Evolutionary conservation across 371 early-diverging fungal species (phyloP), one percentile per base, ranked within the genome.

Genomic region (Sanchytrium tribonematis): DNA sequence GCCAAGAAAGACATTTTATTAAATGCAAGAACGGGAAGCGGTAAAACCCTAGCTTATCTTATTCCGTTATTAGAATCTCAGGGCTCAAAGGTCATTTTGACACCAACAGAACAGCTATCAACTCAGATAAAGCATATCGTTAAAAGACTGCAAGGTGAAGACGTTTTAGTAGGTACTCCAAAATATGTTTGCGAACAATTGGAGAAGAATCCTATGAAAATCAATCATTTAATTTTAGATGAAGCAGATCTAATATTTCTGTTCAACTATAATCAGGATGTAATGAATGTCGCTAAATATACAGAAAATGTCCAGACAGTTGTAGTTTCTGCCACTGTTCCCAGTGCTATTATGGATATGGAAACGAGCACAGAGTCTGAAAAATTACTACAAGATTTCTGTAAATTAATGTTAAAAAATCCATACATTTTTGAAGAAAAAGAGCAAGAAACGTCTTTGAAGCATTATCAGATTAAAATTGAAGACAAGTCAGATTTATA

Each of bases 21-120:
- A n/a, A 83, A 90, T 70, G 97, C 98, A n/a, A 80, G 92, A 31
- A 99, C 99, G 0, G 99, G 99, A 66, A 90, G 90, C 71, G 99
- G 99, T 71, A 99, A 99, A 78, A 98, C 98, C 17, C 89, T 90
- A 17, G 93, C 98, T 0, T 99, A 96, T 80, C 83, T 89, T 68
- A 76, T 98, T 65, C 98, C 98, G 0, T 81, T 95, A 22, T 22
- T 48, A 48, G 48, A 48, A 22, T 12, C 12, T 22, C 5, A 48
- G 22, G 48, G 48, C 5, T 48, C 5, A 12, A 22, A 22, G 22
- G 48, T 48, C 22, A 22, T 48, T 48, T 22, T 48, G 5, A 48
- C 48, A 48, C 48, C 48, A 22, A 48, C 48, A 48, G 48, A 48
- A 48, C 48, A 48, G 22, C 22, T 48, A 22, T 12, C 12, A 12